A percentile compares a stretch with the other conserved stretches of the same genome.
These are phyloP conservation scores for Blastomyces gilchristii DNA, from an alignment of 2,329 filamentous ascomycete genomes.

Conservation along the genomic window DNA sequence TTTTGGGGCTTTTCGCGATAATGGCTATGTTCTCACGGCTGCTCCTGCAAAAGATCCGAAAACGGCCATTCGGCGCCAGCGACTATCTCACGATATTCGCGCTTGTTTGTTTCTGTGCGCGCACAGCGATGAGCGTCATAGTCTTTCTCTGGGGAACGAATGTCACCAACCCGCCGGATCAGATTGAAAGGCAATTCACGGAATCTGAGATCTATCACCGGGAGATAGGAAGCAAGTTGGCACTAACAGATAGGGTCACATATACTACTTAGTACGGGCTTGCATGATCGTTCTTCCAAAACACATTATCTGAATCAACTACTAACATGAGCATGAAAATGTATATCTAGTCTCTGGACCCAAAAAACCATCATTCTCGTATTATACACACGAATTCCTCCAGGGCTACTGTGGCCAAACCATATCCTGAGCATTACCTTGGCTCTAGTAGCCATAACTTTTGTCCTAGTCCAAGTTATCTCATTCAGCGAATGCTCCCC, in stretches of 20 bases:
- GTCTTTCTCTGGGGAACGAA: conserved; percentile 11
- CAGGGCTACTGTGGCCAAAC: conserved; percentile 15
- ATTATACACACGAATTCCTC: conserved; percentile 19
- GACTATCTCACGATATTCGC: conserved; percentile 12
- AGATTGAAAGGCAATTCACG: background rate
- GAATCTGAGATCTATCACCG: conserved; percentile 1
- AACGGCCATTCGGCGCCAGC: conserved; percentile 3
- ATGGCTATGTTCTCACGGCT: conserved; percentile 8
- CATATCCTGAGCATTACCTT: conserved; percentile 21
- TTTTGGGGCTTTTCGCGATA: conserved; percentile 9
- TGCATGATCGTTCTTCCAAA: background rate
- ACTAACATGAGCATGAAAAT: background rate
- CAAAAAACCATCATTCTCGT: conserved; percentile 20
- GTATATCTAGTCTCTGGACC: conserved; percentile 16
- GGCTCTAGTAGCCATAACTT: conserved; percentile 23
- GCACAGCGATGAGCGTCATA: conserved; percentile 4
- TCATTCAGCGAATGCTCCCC: conserved; percentile 35
- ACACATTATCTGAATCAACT: background rate
- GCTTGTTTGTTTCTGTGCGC: conserved; percentile 5
- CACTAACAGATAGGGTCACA: conserved; percentile 16
- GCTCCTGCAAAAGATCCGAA: conserved; percentile 8
- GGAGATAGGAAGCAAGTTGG: conserved; percentile 19
- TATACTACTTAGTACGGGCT: conserved; percentile 17
- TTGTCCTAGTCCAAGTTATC: conserved; percentile 25
- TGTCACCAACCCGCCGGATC: background rate